These are phyloP conservation scores for Stenogyne calaminthoides DNA, from an alignment of 305 asterid genomes.

Conservation along the genomic window DNA sequence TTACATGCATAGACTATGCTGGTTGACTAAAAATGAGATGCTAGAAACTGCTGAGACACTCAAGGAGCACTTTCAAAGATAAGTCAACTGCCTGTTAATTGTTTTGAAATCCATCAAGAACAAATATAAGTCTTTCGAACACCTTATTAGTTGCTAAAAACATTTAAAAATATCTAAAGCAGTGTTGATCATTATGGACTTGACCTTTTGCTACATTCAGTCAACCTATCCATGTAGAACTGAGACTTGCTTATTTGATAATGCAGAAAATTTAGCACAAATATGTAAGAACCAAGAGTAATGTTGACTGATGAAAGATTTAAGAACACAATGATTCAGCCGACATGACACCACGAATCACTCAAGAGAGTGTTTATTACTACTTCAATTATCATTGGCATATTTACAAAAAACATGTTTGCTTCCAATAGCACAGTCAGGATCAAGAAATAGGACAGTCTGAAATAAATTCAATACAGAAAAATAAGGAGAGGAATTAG, in stretches of 20 bases:
- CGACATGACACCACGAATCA: not conserved
- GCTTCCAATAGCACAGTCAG: too few species aligned
- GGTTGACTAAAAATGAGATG: not conserved
- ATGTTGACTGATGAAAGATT: too few species aligned
- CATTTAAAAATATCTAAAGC: too few species aligned
- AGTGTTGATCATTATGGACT: too few species aligned
- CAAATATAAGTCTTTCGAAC: too few species aligned
- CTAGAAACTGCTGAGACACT: constrained; percentile 3
- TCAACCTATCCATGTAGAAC: constrained; percentile 79
- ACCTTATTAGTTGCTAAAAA: too few species aligned
- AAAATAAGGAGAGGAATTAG: too few species aligned
- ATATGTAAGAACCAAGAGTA: too few species aligned
- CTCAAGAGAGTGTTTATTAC: not conserved
- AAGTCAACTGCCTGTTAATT: not conserved
- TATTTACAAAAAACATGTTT: not conserved
- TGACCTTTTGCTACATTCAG: too few species aligned
- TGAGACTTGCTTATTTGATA: constrained; percentile 62
- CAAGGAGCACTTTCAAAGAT: constrained; percentile 6
- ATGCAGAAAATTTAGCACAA: too few species aligned
- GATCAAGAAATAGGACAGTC: too few species aligned
- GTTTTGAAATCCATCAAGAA: not conserved
- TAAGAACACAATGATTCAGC: constrained; percentile 29
- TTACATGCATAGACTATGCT: not conserved
- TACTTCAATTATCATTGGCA: not conserved
- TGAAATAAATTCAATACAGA: too few species aligned